Percentiles rank a stretch among this genome's conserved stretches.
phyloP scores from a whole-genome alignment of 345 rosid genomes.

The Acer yangbiense region DNA sequence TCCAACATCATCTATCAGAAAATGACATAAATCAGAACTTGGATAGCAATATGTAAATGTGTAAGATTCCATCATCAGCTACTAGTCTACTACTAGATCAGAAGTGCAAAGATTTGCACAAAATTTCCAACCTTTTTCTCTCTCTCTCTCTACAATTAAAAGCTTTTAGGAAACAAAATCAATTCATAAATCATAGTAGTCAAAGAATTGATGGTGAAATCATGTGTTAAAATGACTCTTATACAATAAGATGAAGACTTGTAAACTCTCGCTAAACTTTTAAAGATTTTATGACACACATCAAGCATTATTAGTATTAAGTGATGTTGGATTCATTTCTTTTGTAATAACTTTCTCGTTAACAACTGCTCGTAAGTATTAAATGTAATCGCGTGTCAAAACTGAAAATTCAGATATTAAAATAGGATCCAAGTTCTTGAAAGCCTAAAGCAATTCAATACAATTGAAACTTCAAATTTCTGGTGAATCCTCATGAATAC shows the following conservation, averaged over 20 bases:
- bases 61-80: background rate
- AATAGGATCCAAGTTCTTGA: no score
- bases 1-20: constrained; percentile 4
- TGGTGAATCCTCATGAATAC: background rate
- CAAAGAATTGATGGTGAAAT: background rate
- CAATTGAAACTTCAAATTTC: background rate
- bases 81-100: background rate
- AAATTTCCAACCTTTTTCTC: background rate
- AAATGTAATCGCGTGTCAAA: no score
- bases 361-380: no score
- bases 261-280: background rate
- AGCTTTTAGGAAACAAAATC: background rate
- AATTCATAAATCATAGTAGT: no score
- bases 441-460: background rate
- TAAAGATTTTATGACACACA: background rate
- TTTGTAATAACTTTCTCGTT: no score
- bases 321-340: background rate
- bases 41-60: background rate
- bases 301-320: no score
- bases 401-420: no score
- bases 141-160: background rate
- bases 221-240: background rate
- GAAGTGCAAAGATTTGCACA: background rate
- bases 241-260: no score
- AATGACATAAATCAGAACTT: background rate